Base-by-base conservation (phyloP, 73 alveolate species). In the Symbiodinium pilosum region DNA sequence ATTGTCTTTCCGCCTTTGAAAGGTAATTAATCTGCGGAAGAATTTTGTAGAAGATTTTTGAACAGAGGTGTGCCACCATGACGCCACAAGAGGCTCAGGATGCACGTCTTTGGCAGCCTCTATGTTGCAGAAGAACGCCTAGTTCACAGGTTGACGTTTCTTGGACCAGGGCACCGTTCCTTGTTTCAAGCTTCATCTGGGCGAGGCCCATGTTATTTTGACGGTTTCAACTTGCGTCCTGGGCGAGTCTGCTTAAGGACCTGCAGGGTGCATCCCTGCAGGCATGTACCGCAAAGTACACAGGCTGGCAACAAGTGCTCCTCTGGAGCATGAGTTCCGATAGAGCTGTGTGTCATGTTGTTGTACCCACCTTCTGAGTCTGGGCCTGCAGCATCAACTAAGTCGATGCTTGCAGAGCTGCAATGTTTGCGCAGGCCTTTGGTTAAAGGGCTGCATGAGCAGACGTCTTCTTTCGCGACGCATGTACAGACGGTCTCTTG, bases 21-120 rank as follows among this genome's bases (percentile, higher is more conserved):
- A n/a, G n/a, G n/a, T n/a, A n/a, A n/a, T n/a, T n/a, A n/a, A n/a
- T n/a, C n/a, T n/a, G n/a, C n/a, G n/a, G 81, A 64, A 64, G 34
- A 9, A 24, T 64, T 9, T 54, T 0, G 73, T 54, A n/a, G 73
- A 16, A 54, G 34, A 2, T 54, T 51, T 51, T 51, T 16, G 68
- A 24, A 54, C 30, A 14, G 71, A 64, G 77, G 30, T 26, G 77
- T 36, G 77, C 81, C 81, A 64, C 38, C 81, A 64, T 38, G 81
- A 64, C 81, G 81, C 81, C 81, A 64, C 81, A 64, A 64, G 81
- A 64, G 39, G 81, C 81, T 64, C 81, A 38, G 20, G 73, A 24
- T 54, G 73, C 73, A 54, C 3, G 73, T 26, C 26, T 54, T 16
- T 26, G 20, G 73, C 32, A 3, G 73, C 73, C 32, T 26, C 73